Conservation (phyloP, 2,329 filamentous ascomycete species). For the Stemphylium lycopersici region DNA sequence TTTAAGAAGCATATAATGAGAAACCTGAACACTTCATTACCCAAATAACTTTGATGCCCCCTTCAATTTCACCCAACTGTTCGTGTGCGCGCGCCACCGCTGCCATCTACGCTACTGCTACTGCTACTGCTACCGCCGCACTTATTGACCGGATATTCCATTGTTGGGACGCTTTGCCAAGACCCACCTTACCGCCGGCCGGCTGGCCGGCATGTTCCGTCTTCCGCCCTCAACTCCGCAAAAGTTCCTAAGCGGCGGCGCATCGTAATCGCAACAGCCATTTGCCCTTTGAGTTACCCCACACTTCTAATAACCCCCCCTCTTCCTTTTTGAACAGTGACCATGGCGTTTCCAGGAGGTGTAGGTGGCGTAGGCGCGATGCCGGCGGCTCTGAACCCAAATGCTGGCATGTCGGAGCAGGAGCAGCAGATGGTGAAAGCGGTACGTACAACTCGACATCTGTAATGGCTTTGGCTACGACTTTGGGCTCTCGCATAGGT, state of each 20-base stretch:
- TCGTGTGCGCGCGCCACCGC: background rate
- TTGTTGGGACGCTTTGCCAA: constrained; percentile 19
- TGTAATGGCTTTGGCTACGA: background rate
- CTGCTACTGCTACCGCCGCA: background rate
- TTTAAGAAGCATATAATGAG: constrained; percentile 14
- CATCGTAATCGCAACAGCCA: constrained; percentile 18
- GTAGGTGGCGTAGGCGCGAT: constrained; percentile 28
- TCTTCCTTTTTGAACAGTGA: background rate
- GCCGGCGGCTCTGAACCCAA: constrained; percentile 40
- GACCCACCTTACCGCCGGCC: constrained; percentile 11
- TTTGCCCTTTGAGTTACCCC: background rate
- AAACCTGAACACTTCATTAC: constrained; percentile 5
- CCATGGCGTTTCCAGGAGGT: constrained; percentile 43
- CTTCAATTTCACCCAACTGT: background rate
- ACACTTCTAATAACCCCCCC: background rate
- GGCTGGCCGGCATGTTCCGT: constrained; percentile 33
- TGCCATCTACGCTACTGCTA: no score
- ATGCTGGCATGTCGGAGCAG: constrained; percentile 51
- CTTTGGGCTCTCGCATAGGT: no score
- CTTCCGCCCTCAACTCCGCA: constrained; percentile 45
- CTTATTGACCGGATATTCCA: background rate
- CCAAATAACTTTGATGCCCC: background rate
- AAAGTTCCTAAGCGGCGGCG: constrained; percentile 27
- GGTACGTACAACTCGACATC: constrained; percentile 31
- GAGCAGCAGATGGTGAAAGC: constrained; percentile 57